phyloP scores from a whole-genome alignment of 78 protist genomes.

The Chrysochromulina tobinii region DNA sequence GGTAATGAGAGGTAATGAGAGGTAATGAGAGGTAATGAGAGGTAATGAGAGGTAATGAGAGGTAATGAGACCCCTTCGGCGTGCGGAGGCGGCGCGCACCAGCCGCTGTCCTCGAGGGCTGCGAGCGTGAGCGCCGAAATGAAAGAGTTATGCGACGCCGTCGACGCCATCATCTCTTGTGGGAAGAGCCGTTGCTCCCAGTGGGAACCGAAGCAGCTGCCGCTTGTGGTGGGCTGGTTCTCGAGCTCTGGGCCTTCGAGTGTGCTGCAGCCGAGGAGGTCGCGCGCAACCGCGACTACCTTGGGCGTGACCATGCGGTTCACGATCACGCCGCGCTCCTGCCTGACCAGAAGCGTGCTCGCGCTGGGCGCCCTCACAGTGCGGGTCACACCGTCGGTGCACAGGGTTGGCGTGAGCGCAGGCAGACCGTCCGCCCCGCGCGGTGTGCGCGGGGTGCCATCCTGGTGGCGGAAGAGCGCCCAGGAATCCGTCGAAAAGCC shows the following conservation, averaged over 20 bases:
- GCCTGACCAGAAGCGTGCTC: neutral
- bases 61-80: too few relatives aligned
- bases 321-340: neutral
- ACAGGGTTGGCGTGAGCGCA: neutral
- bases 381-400: neutral
- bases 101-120: neutral
- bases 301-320: neutral
- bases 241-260: neutral
- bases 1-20: too few relatives aligned
- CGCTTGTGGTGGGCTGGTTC: neutral
- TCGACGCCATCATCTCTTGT: neutral
- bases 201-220: neutral
- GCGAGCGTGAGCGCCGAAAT: neutral
- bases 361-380: neutral
- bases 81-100: neutral
- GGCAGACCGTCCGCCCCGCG: neutral
- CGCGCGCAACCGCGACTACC: neutral
- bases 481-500: neutral
- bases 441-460: neutral
- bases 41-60: too few relatives aligned
- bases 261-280: neutral
- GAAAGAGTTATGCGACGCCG: neutral
- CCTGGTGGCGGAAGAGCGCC: neutral
- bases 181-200: neutral
- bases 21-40: too few relatives aligned